Evolutionary conservation across 129 eudicot genomes (phyloP).

Genomic region (Rutidosis leptorrhynchoides): DNA sequence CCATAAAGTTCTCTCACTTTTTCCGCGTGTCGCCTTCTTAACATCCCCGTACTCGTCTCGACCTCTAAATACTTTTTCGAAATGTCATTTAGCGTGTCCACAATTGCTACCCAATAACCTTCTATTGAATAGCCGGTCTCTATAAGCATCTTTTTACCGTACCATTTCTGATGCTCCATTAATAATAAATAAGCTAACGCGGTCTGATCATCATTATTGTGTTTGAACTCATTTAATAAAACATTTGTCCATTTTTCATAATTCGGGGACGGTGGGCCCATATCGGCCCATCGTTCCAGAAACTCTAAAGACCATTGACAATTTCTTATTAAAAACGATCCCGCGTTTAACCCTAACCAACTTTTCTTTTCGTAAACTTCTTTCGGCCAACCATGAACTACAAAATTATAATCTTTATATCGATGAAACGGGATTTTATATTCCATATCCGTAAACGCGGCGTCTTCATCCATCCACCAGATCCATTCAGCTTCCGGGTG

Average conservation of each 20-base stretch:
- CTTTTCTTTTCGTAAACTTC: constrained; percentile 47
- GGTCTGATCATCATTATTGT: constrained; percentile 51
- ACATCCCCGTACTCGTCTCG: constrained; percentile 32
- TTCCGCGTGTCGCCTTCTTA: constrained; percentile 46
- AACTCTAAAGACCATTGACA: constrained; percentile 81
- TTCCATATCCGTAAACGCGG: constrained; percentile 54
- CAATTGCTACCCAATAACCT: constrained; percentile 71
- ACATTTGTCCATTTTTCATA: constrained; percentile 51
- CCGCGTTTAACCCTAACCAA: constrained; percentile 75
- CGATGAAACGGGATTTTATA: constrained; percentile 36
- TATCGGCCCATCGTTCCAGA: constrained; percentile 57
- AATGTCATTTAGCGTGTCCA: constrained; percentile 33
- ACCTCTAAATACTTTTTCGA: constrained; percentile 32
- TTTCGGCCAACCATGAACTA: constrained; percentile 45
- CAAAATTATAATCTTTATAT: constrained; percentile 35
- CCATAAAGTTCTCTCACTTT: constrained; percentile 47
- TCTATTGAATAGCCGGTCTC: constrained; percentile 58
- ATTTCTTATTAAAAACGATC: constrained; percentile 64
- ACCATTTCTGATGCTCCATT: constrained; percentile 45
- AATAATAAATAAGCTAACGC: constrained; percentile 52
- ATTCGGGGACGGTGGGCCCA: constrained; percentile 48
- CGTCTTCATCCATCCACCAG: constrained; percentile 59
- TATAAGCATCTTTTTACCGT: constrained; percentile 44
- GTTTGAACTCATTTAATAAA: constrained; percentile 22
- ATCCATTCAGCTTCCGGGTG: constrained; percentile 61